Evolutionary conservation across 495 filamentous ascomycete species (phyloP), one percentile per base, ranked within the genome.

Genomic region (Penicillium atrosanguineum): DNA sequence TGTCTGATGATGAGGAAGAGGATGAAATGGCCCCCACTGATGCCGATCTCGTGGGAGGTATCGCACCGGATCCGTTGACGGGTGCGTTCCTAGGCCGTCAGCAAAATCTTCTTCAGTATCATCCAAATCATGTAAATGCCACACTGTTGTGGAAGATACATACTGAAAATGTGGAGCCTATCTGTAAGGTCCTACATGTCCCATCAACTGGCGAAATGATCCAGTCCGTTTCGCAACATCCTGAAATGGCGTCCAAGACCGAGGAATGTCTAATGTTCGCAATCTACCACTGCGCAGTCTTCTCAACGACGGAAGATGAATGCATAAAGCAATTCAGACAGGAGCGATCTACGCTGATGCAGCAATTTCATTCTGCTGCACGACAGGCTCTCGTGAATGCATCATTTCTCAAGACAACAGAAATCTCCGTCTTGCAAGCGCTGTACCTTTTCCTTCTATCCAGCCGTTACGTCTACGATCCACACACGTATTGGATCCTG

Each of bases 151-250:
- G 86, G 86, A 79, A 86, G 52, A 73, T 70, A 5, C 83, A 78
- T 55, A 65, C 82, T 2, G 73, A 80, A 46, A 80, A 83, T 55
- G 80, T 87, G 48, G 83, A 88, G 64, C 84, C 86, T 3, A 62
- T 89, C 41, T 80, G 79, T 51, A 89, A 87, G 61, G 57, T 87
- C 36, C 76, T 88, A 48, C 86, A 89, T 63, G 76, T 80, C 6
- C 85, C 85, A 1, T 80, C 83, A 1, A 57, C 82, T 38, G 57
- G 49, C 14, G 59, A 64, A 12, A 46, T 61, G 44, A 52, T 80
- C n/a, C 57, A 73, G 20, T 51, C 54, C 4, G 69, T 70, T n/a
- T 69, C 57, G 7, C 47, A 52, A 11, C 38, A 62, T 15, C 56
- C 70, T 3, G 57, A 60, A 3, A 52, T 44, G 11, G 53, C 71